A percentile compares a stretch with the other conserved stretches of the same genome.
Evolutionary conservation across 202 grass and related monocot genomes (phyloP).

Genomic region (Sporobolus alterniflorus): DNA sequence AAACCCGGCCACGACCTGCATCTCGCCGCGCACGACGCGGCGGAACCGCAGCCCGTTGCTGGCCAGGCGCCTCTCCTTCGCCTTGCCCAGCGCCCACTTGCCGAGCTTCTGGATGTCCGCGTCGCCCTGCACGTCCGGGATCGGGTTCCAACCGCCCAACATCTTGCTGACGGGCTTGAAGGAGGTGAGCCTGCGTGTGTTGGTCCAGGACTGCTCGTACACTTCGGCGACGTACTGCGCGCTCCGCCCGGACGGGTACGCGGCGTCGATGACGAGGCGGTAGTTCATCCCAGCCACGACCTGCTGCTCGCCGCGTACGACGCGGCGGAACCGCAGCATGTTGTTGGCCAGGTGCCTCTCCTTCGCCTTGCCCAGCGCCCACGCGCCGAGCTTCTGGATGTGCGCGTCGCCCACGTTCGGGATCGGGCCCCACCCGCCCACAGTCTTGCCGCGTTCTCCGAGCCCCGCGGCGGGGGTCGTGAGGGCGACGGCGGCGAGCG

Average conservation of each 20-base stretch:
- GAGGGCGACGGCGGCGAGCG: neutral
- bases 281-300: conserved; percentile 62
- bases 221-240: conserved; percentile 44
- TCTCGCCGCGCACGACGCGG: conserved; percentile 37
- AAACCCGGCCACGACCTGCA: conserved; percentile 53
- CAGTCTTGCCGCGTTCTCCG: neutral
- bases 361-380: conserved; percentile 41
- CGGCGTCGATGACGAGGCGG: conserved; percentile 34
- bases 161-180: conserved; percentile 33
- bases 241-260: neutral
- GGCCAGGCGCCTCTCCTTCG: conserved; percentile 4
- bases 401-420: conserved; percentile 29
- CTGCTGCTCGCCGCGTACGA: conserved; percentile 46
- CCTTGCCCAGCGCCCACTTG: conserved; percentile 42
- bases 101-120: conserved; percentile 45
- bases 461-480: neutral
- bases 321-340: conserved; percentile 27
- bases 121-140: conserved; percentile 41
- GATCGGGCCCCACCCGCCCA: conserved; percentile 55
- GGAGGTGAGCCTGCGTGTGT: conserved; percentile 46
- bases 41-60: conserved; percentile 27
- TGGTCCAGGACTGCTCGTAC: conserved; percentile 55
- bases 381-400: conserved; percentile 48
- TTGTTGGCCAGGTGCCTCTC: neutral
- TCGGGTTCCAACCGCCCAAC: conserved; percentile 51